These are phyloP conservation scores for Wickerhamiella dianesei DNA, from an alignment of 805 yeast genomes.

Conservation along the genomic window DNA sequence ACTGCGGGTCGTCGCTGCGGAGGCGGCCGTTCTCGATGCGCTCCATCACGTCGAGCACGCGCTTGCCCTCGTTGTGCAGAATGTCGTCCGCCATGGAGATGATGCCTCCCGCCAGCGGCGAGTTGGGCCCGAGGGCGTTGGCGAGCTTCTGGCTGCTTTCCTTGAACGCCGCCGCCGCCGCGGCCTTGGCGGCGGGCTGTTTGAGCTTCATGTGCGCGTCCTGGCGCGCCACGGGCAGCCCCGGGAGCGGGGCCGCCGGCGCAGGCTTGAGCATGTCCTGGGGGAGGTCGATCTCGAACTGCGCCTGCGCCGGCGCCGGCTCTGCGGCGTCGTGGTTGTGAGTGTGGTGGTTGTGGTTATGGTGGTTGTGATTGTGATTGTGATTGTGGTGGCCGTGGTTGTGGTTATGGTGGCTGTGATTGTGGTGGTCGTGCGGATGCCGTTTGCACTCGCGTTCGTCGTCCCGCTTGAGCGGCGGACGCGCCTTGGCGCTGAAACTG, in stretches of 20 bases:
- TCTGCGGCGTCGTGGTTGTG: background rate
- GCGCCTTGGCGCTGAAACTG: background rate
- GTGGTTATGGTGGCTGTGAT: slow-evolving; percentile 7
- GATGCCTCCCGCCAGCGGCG: slow-evolving; percentile 30
- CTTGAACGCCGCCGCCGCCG: background rate
- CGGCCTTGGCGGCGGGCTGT: background rate
- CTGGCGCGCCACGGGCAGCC: background rate
- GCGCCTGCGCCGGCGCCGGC: background rate
- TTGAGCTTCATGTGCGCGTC: background rate
- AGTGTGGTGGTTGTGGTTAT: slow-evolving; percentile 2
- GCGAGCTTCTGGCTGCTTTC: background rate
- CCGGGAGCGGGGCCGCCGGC: background rate
- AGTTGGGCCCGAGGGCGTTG: slow-evolving; percentile 4
- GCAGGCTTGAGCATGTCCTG: background rate
- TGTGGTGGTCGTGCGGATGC: slow-evolving; percentile 7
- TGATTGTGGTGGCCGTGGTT: slow-evolving; percentile 5
- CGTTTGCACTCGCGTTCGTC: background rate
- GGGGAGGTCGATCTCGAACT: background rate
- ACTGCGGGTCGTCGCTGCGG: slow-evolving; percentile 3
- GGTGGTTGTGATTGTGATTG: slow-evolving; percentile 6
- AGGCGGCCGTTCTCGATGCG: slow-evolving; percentile 36
- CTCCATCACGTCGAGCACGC: slow-evolving; percentile 70
- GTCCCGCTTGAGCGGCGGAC: background rate
- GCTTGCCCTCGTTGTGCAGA: slow-evolving; percentile 61
- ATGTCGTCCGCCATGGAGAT: slow-evolving; percentile 66